Evolutionary conservation across 805 yeast genomes (phyloP).

Genomic region (Candida dendrica): DNA sequence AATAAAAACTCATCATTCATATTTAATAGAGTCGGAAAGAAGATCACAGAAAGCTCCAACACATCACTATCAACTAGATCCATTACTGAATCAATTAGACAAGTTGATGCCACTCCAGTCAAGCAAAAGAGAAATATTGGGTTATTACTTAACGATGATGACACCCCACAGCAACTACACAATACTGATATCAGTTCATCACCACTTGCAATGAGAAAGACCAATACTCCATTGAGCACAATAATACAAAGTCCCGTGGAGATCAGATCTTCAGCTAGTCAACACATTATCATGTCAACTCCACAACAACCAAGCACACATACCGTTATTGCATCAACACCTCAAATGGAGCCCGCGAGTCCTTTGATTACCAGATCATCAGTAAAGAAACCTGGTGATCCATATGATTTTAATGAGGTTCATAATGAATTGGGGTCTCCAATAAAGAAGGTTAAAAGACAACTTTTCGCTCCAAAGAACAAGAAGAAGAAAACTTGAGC

Average conservation of each 20-base stretch:
- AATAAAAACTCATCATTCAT: slow-evolving; percentile 9
- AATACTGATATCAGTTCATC: not conserved
- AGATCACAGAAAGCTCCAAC: not conserved
- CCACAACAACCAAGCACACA: slow-evolving; percentile 1
- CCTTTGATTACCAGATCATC: slow-evolving; percentile 4
- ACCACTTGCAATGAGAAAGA: not conserved
- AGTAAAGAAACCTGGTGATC: slow-evolving; percentile 11
- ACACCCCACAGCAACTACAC: slow-evolving; percentile 10
- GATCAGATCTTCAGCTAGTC: not conserved
- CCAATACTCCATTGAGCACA: too few relatives aligned
- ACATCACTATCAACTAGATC: slow-evolving; percentile 1
- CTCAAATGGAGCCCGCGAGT: slow-evolving; percentile 3
- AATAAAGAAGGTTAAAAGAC: slow-evolving; percentile 23
- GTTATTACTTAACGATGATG: slow-evolving; percentile 2
- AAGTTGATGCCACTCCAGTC: slow-evolving; percentile 22
- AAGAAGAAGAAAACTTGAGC: not conserved
- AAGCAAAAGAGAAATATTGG: slow-evolving; percentile 8
- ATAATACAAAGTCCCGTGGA: too few relatives aligned
- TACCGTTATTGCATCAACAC: too few relatives aligned
- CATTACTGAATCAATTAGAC: slow-evolving; percentile 12
- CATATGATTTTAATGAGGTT: slow-evolving; percentile 9
- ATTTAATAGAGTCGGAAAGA: slow-evolving; percentile 22
- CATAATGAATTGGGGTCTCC: slow-evolving; percentile 20
- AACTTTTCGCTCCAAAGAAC: slow-evolving; percentile 28
- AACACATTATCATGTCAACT: slow-evolving; percentile 1